These are phyloP conservation scores for Limonium bicolor DNA, from an alignment of 148 eudicot species.

Conservation along the genomic window DNA sequence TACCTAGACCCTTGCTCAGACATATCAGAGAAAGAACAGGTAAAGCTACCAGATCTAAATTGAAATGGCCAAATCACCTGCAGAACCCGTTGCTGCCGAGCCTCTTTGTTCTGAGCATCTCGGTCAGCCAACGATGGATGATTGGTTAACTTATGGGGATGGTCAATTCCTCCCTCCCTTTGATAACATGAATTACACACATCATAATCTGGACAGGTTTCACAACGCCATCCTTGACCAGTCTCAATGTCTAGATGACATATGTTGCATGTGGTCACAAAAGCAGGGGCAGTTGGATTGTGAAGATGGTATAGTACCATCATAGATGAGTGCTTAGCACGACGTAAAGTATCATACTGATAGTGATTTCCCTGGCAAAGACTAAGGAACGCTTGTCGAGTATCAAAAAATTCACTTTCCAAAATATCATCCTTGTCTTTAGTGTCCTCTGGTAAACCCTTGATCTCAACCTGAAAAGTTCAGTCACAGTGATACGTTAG, in stretches of 20 bases:
- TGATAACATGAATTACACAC: conserved; percentile 73
- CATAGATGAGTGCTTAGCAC: conserved; percentile 99
- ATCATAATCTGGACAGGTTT: conserved; percentile 86
- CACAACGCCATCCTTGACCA: conserved; percentile 99
- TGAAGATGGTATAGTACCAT: conserved; percentile 98
- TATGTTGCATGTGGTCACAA: conserved; percentile 60
- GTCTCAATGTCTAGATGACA: conserved; percentile 87
- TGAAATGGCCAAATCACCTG: conserved; percentile 33
- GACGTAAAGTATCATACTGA: conserved; percentile 92
- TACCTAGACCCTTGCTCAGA: too few relatives aligned
- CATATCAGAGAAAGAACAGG: too few relatives aligned
- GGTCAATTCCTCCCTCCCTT: conserved; percentile 59
- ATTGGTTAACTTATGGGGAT: conserved; percentile 88
- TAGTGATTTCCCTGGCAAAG: conserved; percentile 98
- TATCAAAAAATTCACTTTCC: conserved; percentile 94
- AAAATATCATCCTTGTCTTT: conserved; percentile 83
- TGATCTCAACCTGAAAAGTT: conserved; percentile 46
- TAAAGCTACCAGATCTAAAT: too few relatives aligned
- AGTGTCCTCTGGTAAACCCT: conserved; percentile 59
- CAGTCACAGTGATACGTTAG: conserved; percentile 10
- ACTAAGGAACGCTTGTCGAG: conserved; percentile 84
- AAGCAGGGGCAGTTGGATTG: conserved; percentile 98
- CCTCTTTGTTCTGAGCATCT: conserved; percentile 88
- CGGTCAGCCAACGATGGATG: conserved; percentile 73
- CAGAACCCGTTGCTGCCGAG: conserved; percentile 66